phyloP scores from a whole-genome alignment of 148 eudicot species.

The Rhododendron simsii region DNA sequence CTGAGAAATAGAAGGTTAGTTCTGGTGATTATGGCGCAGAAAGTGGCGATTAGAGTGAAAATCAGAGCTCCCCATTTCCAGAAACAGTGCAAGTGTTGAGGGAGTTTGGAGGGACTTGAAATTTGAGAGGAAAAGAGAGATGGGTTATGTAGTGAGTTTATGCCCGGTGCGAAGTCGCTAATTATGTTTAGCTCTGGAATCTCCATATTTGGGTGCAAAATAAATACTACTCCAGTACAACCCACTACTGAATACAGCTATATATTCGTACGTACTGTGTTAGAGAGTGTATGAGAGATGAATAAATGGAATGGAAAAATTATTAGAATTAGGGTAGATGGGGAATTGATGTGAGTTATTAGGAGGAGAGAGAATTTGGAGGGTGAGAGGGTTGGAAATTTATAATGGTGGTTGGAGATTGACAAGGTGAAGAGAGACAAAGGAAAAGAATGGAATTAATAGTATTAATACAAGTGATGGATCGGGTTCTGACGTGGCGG shows the following conservation, averaged over 20 bases:
- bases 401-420: neutral
- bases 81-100: conserved; percentile 27
- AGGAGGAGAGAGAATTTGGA: no score
- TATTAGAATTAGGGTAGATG: neutral
- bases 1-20: conserved; percentile 31
- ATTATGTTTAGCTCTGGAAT: conserved; percentile 51
- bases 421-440: neutral
- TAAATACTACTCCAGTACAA: no score
- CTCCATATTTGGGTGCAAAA: conserved; percentile 27
- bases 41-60: conserved; percentile 53
- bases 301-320: neutral
- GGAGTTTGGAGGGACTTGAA: conserved; percentile 25
- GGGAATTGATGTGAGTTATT: neutral
- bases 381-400: neutral
- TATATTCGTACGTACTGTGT: neutral
- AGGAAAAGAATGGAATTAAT: neutral
- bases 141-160: conserved; percentile 29
- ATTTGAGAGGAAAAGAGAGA: conserved; percentile 32
- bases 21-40: conserved; percentile 38
- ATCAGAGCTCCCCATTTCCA: conserved; percentile 75
- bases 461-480: neutral
- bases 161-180: conserved; percentile 44
- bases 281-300: no score
- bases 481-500: conserved; percentile 2
- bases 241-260: no score